Conservation (phyloP, 2,329 filamentous ascomycete species). For the Verticillium zaregamsianum region DNA sequence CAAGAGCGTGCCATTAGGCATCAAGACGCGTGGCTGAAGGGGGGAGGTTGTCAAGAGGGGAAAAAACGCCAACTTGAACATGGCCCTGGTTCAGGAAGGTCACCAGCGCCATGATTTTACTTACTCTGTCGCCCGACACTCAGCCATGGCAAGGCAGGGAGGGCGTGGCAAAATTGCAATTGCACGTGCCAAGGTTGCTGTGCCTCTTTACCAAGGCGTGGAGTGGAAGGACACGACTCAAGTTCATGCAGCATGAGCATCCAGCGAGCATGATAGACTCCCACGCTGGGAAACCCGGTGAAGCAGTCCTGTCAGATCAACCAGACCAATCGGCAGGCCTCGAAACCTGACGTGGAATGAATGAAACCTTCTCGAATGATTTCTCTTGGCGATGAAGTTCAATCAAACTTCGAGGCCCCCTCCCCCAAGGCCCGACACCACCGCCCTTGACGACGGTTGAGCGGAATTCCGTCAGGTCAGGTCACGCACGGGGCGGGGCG, state of each 20-base stretch:
- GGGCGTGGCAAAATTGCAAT: neutral
- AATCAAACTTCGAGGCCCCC: neutral
- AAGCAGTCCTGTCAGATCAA: no score
- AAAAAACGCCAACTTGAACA: neutral
- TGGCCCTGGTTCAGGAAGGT: neutral
- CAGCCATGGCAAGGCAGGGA: no score
- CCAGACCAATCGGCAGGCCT: no score
- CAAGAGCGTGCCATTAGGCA: neutral
- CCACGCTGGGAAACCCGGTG: no score
- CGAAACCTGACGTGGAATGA: no score
- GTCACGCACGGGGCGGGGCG: no score
- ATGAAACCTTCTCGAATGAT: neutral
- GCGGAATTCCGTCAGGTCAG: neutral
- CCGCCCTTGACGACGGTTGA: neutral
- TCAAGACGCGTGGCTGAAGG: neutral
- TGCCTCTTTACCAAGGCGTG: neutral
- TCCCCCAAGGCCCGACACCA: neutral
- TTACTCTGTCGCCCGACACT: neutral
- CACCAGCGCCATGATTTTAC: neutral
- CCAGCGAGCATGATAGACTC: neutral
- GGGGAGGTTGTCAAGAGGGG: neutral
- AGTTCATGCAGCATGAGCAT: neutral
- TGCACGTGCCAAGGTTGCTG: neutral
- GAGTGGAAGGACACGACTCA: neutral
- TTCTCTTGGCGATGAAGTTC: neutral